phyloP scores from a whole-genome alignment of 2,329 filamentous ascomycete genomes.

The Aspergillus amoenus region DNA sequence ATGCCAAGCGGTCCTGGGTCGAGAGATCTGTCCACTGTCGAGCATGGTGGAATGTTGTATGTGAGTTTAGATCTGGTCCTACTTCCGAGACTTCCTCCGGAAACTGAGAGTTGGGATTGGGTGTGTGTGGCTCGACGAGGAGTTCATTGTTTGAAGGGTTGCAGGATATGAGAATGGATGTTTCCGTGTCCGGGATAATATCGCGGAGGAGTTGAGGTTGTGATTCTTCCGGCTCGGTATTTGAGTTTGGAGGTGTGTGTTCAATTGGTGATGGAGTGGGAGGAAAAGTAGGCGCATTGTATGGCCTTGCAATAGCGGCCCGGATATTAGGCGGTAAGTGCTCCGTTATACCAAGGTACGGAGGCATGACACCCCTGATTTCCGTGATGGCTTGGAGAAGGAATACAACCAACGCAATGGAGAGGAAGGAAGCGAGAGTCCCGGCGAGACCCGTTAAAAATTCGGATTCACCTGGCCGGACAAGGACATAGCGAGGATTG shows the following conservation, averaged over 20 bases:
- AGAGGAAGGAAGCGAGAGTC: slow-evolving; percentile 57
- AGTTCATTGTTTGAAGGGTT: slow-evolving; percentile 21
- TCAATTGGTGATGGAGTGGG: slow-evolving; percentile 18
- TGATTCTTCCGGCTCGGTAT: slow-evolving; percentile 5
- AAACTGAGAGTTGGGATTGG: neutral
- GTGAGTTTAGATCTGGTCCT: neutral
- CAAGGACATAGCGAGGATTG: slow-evolving; percentile 68
- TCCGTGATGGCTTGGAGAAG: slow-evolving; percentile 63
- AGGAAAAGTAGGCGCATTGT: slow-evolving; percentile 31
- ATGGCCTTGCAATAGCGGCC: slow-evolving; percentile 40
- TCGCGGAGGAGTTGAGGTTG: slow-evolving; percentile 24
- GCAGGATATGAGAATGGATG: slow-evolving; percentile 27
- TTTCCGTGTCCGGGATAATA: slow-evolving; percentile 6
- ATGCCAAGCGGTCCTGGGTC: neutral
- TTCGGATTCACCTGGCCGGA: slow-evolving; percentile 56
- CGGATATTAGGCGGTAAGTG: slow-evolving; percentile 56
- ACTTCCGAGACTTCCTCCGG: neutral
- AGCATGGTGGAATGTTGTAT: neutral
- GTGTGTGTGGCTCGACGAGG: slow-evolving; percentile 19
- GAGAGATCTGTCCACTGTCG: neutral
- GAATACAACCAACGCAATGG: slow-evolving; percentile 63
- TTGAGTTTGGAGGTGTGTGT: neutral
- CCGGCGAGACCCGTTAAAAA: slow-evolving; percentile 54
- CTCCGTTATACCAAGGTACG: slow-evolving; percentile 56
- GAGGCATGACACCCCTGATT: slow-evolving; percentile 56